Percentiles rank a stretch among this genome's conserved stretches.
phyloP scores from a whole-genome alignment of 75 land plant genomes.

The Chamaecyparis obtusa region DNA sequence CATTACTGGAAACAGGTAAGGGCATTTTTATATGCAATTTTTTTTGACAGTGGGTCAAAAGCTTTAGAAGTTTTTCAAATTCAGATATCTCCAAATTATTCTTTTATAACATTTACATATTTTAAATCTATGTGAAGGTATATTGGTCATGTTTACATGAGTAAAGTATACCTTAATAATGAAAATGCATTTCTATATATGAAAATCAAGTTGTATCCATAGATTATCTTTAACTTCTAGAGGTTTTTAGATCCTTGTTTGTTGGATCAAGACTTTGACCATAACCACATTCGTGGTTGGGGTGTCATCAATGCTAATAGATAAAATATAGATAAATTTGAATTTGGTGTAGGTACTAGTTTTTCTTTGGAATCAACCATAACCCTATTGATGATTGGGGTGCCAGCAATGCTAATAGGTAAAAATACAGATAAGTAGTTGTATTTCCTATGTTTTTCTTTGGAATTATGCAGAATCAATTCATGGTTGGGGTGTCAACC shows the following conservation, averaged over 20 bases:
- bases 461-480: not conserved
- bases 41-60: not conserved
- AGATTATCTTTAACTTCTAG: not conserved
- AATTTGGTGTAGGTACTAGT: not conserved
- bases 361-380: not conserved
- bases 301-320: not conserved
- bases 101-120: not conserved
- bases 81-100: not conserved
- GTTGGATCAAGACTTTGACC: not conserved
- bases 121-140: not conserved
- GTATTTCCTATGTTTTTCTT: too few species aligned
- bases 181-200: not conserved
- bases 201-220: not conserved
- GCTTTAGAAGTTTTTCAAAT: not conserved
- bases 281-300: not conserved
- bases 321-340: too few species aligned
- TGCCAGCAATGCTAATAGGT: not conserved
- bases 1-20: slow-evolving; percentile 70
- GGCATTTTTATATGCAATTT: not conserved
- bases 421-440: too few species aligned
- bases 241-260: not conserved
- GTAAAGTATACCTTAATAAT: not conserved
- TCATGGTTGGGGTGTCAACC: not conserved
- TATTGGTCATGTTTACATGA: not conserved
- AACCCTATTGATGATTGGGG: not conserved